Percentiles rank a stretch among this genome's conserved stretches.
Conservation (phyloP, 2,329 filamentous ascomycete species). For the Beauveria scarabaeidicola region DNA sequence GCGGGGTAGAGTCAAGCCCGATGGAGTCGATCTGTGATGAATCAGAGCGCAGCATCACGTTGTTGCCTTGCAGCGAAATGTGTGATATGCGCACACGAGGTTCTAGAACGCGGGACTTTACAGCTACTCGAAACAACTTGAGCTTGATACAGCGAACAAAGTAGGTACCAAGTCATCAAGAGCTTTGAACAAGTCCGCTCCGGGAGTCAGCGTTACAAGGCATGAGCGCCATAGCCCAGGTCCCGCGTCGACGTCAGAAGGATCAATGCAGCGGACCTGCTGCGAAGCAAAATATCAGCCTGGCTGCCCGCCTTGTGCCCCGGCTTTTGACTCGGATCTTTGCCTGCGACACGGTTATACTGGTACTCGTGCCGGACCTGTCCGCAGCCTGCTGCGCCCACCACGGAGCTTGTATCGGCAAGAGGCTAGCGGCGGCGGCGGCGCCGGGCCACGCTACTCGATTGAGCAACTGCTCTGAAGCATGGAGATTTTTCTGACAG, state of each 20-base stretch:
- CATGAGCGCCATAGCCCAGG: neutral
- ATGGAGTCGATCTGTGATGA: slow-evolving; percentile 9
- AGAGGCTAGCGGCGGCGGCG: neutral
- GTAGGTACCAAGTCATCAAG: neutral
- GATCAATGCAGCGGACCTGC: neutral
- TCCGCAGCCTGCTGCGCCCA: neutral
- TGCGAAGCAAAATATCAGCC: neutral
- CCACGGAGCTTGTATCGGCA: neutral
- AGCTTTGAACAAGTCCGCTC: neutral
- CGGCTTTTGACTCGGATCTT: neutral
- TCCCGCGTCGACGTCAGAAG: neutral
- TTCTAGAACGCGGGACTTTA: neutral
- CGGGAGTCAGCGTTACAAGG: neutral
- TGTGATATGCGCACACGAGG: neutral
- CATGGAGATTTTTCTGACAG: neutral
- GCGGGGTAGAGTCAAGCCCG: slow-evolving; percentile 1
- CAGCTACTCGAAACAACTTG: no score
- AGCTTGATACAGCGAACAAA: no score
- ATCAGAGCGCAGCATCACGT: slow-evolving; percentile 2
- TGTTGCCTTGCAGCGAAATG: neutral
- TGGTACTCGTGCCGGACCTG: neutral
- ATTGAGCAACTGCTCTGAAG: neutral
- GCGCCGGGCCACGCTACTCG: neutral
- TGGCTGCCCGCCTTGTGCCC: neutral
- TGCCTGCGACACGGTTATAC: neutral